Percentiles rank a stretch among this genome's conserved stretches.
phyloP scores from a whole-genome alignment of 2,329 filamentous ascomycete genomes.

The Fusarium tricinctum region DNA sequence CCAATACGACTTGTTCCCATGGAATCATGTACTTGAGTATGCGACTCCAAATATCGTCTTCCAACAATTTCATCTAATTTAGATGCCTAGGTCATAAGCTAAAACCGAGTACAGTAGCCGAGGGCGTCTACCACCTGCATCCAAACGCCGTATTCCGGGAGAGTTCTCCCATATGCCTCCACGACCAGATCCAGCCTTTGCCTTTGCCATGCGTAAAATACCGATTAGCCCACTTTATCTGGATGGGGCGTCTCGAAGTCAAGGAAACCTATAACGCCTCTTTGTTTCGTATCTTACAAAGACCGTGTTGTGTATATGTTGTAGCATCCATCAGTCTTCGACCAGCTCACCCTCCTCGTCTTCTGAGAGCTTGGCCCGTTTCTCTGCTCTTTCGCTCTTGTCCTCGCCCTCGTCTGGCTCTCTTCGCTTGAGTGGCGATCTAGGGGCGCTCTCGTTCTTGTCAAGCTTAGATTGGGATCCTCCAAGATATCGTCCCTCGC shows the following conservation, averaged over 20 bases:
- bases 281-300: slow-evolving; percentile 41
- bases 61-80: slow-evolving; percentile 30
- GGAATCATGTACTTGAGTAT: slow-evolving; percentile 4
- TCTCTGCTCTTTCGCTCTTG: slow-evolving; percentile 57
- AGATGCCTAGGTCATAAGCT: slow-evolving; percentile 28
- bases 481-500: slow-evolving; percentile 51
- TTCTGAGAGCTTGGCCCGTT: slow-evolving; percentile 61
- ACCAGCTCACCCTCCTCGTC: slow-evolving; percentile 66
- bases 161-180: slow-evolving; percentile 36
- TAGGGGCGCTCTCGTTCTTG: slow-evolving; percentile 50
- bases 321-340: slow-evolving; percentile 50
- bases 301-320: slow-evolving; percentile 7
- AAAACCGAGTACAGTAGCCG: slow-evolving; percentile 34
- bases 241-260: slow-evolving; percentile 23
- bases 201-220: slow-evolving; percentile 37
- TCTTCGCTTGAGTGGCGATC: slow-evolving; percentile 61
- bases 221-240: slow-evolving; percentile 26
- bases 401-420: slow-evolving; percentile 54
- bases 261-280: slow-evolving; percentile 43
- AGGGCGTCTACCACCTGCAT: slow-evolving; percentile 41
- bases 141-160: slow-evolving; percentile 48
- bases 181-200: slow-evolving; percentile 35
- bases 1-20: neutral
- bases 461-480: slow-evolving; percentile 55
- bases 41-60: slow-evolving; percentile 14